phyloP scores from a whole-genome alignment of 2,329 filamentous ascomycete species.

The Amylocarpus encephaloides region DNA sequence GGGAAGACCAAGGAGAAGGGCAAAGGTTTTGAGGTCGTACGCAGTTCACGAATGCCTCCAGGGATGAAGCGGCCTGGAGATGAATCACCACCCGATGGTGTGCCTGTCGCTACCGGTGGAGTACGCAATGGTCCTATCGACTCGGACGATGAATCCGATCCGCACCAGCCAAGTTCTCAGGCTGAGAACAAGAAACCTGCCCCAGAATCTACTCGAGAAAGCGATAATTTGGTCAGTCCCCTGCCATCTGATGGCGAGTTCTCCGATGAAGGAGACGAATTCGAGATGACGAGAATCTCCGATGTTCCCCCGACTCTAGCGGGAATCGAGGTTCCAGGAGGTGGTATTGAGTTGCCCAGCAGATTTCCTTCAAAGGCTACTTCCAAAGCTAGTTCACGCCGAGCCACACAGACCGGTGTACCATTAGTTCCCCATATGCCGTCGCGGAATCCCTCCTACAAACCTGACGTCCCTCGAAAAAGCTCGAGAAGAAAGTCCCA shows the following conservation, averaged over 20 bases:
- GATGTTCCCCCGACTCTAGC: constrained; percentile 52
- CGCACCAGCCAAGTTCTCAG: constrained; percentile 30
- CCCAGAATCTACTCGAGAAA: constrained; percentile 16
- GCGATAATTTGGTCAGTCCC: constrained; percentile 26
- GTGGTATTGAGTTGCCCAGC: constrained; percentile 45
- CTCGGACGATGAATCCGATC: constrained; percentile 52
- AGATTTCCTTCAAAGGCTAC: constrained; percentile 55
- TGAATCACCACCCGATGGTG: constrained; percentile 61
- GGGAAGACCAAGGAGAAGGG: constrained; percentile 89
- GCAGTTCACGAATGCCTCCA: constrained; percentile 80
- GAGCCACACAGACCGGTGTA: constrained; percentile 14
- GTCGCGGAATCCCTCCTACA: constrained; percentile 13
- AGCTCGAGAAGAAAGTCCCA: constrained; percentile 55
- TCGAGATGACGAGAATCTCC: constrained; percentile 38
- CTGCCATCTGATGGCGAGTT: constrained; percentile 37
- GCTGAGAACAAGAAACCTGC: constrained; percentile 14
- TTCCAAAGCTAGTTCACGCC: constrained; percentile 28
- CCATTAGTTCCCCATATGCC: constrained; percentile 36
- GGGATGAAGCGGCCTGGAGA: constrained; percentile 60
- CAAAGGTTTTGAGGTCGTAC: constrained; percentile 94
- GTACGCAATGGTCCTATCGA: constrained; percentile 52
- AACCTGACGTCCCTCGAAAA: constrained; percentile 57
- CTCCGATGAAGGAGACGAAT: constrained; percentile 41
- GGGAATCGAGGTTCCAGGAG: constrained; percentile 43
- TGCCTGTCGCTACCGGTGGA: constrained; percentile 47